These are phyloP conservation scores for Leccinum griseonigrum DNA, from an alignment of 1,284 basidiomycete species.

Conservation along the genomic window DNA sequence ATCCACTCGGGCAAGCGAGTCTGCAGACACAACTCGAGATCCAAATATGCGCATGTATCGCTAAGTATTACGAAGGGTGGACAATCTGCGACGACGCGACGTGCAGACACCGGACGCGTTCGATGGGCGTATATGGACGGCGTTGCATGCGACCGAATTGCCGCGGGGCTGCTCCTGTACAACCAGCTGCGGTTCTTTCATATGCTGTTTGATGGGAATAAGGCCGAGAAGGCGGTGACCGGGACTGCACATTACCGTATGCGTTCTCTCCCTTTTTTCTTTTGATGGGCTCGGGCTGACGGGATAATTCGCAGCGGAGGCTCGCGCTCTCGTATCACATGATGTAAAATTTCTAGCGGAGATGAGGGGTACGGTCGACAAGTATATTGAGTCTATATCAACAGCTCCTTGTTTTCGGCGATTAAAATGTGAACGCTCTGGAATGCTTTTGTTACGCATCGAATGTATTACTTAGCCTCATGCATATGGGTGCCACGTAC, in stretches of 20 bases:
- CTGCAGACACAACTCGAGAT: slow-evolving; percentile 84
- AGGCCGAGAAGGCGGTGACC: slow-evolving; percentile 51
- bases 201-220: slow-evolving; percentile 74
- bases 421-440: slow-evolving; percentile 52
- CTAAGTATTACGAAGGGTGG: slow-evolving; percentile 88
- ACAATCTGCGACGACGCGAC: slow-evolving; percentile 84
- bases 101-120: slow-evolving; percentile 82
- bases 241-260: slow-evolving; percentile 51
- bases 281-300: slow-evolving; percentile 3
- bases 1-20: slow-evolving; percentile 53
- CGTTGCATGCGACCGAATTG: slow-evolving; percentile 74
- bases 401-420: slow-evolving; percentile 63
- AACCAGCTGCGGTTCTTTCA: slow-evolving; percentile 84
- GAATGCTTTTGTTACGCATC: not conserved
- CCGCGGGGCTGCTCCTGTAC: slow-evolving; percentile 72
- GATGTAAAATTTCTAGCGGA: slow-evolving; percentile 52
- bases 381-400: slow-evolving; percentile 60
- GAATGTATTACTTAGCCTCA: too few relatives aligned
- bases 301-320: slow-evolving; percentile 45
- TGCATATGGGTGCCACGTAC: not conserved
- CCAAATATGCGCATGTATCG: slow-evolving; percentile 77
- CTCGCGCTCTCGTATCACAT: slow-evolving; percentile 45
- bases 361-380: slow-evolving; percentile 62
- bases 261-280: slow-evolving; percentile 19
- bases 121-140: slow-evolving; percentile 89